Evolutionary conservation across 2,329 filamentous ascomycete genomes (phyloP), one percentile per base, ranked within the genome.

Genomic region (Shiraia bambusicola): DNA sequence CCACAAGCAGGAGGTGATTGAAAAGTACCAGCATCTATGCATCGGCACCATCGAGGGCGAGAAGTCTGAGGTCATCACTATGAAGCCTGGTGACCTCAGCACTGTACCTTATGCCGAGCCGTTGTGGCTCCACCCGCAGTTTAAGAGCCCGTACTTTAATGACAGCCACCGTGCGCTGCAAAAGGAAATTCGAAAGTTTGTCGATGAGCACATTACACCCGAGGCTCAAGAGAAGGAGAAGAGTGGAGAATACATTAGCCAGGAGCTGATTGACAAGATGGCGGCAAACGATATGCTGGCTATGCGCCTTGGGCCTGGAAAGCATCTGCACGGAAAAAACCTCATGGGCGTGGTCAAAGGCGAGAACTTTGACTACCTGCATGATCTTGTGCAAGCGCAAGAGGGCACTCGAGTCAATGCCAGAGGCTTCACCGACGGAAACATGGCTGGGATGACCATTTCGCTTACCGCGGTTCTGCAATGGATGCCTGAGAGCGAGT

Each of bases 391-490:
- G 51, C 74, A 87, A 37, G 73, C 76, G 7, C 88, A 94, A 70
- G 89, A 94, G 69, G 71, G 87, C 52, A 76, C 79, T 1, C 78
- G 89, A 24, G 74, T 80, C 6, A 88, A 86, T 65, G 83, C 86
- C 19, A 75, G 87, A 56, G 89, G 88, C 1, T 95, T 93, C 71
- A 83, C 88, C 66, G 89, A 95, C 65, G 89, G 88, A 3, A 91
- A 89, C 69, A 82, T 94, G 80, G 85, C 87, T 2, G 88, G 89
- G 37, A 89, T 94, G 86, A 83, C 84, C 19, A 94, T 94, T 53
- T 83, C 83, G 28, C 72, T 94, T 50, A 88, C 88, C 1, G 88
- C 87, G 9, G 81, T 94, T 16, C 78, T 89, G 62, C 85, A 92
- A 42, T 94, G 84, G 76, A 80, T 87, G 66, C 81, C 79, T 37